Evolutionary conservation across 2,329 filamentous ascomycete species (phyloP).

Genomic region (Leptographium lundbergii): DNA sequence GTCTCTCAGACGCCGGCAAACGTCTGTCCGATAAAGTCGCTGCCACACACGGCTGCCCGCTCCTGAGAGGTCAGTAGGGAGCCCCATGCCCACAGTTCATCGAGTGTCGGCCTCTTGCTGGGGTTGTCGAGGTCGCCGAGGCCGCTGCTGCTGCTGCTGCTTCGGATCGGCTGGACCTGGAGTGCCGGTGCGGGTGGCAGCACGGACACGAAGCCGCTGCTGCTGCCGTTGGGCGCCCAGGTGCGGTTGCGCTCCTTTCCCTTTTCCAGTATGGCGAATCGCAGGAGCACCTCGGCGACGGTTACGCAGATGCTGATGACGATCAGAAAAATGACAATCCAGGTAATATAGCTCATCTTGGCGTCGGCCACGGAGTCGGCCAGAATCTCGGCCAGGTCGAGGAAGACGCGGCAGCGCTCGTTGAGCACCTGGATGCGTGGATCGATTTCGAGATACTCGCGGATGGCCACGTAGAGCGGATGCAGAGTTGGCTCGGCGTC

Average conservation of each 20-base stretch:
- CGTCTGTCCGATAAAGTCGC: constrained; percentile 11
- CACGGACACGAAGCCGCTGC: neutral
- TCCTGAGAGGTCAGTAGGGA: constrained; percentile 10
- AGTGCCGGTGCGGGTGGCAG: neutral
- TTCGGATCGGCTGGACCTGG: neutral
- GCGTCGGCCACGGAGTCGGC: constrained; percentile 85
- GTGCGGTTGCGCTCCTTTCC: constrained; percentile 22
- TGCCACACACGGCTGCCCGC: constrained; percentile 12
- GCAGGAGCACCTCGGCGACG: constrained; percentile 72
- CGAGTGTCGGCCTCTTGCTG: constrained; percentile 6
- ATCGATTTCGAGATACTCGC: constrained; percentile 96
- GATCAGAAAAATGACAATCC: constrained; percentile 96
- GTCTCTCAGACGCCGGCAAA: constrained; percentile 12
- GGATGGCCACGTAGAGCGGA: constrained; percentile 84
- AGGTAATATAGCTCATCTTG: constrained; percentile 93
- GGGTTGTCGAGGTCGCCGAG: too few species aligned
- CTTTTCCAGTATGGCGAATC: constrained; percentile 61
- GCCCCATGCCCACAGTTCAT: constrained; percentile 13
- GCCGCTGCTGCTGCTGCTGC: neutral
- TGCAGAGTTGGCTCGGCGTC: constrained; percentile 91
- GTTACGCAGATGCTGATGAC: constrained; percentile 84
- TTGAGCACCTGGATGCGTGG: constrained; percentile 93
- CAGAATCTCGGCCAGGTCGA: constrained; percentile 90
- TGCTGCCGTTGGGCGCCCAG: neutral
- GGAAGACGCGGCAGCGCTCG: constrained; percentile 89